phyloP scores from a whole-genome alignment of 1,284 basidiomycete species.

The Sporisorium iseilematis-ciliati region DNA sequence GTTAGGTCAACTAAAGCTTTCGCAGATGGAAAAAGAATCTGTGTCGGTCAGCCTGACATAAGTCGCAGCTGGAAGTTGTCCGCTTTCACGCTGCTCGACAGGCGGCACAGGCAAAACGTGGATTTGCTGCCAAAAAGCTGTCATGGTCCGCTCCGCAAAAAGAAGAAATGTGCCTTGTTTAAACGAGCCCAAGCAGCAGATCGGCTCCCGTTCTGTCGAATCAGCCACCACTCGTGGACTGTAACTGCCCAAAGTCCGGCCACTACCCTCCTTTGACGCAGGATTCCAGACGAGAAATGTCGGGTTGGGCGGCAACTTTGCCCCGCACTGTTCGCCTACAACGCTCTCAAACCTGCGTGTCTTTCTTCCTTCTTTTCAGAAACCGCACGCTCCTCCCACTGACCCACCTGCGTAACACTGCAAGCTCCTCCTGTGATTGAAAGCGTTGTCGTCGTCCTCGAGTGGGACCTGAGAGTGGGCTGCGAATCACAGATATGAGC shows the following conservation, averaged over 20 bases:
- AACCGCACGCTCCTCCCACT: neutral
- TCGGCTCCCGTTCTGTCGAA: neutral
- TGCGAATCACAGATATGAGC: too few species aligned
- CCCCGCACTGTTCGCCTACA: conserved; percentile 5
- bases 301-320: neutral
- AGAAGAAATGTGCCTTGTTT: conserved; percentile 3
- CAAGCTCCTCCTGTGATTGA: too few species aligned
- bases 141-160: conserved; percentile 1
- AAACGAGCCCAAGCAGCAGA: neutral
- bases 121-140: too few species aligned
- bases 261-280: neutral
- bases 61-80: neutral
- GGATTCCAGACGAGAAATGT: neutral
- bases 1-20: neutral
- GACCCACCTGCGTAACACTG: neutral
- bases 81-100: conserved; percentile 21
- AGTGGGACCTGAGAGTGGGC: too few species aligned
- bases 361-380: too few species aligned
- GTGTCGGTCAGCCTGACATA: conserved; percentile 26
- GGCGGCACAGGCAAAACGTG: neutral
- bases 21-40: neutral
- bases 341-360: neutral
- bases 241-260: neutral
- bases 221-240: neutral
- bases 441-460: too few species aligned